Base-by-base conservation (phyloP, 768 basidiomycete genomes). In the Termitomyces sp. region DNA sequence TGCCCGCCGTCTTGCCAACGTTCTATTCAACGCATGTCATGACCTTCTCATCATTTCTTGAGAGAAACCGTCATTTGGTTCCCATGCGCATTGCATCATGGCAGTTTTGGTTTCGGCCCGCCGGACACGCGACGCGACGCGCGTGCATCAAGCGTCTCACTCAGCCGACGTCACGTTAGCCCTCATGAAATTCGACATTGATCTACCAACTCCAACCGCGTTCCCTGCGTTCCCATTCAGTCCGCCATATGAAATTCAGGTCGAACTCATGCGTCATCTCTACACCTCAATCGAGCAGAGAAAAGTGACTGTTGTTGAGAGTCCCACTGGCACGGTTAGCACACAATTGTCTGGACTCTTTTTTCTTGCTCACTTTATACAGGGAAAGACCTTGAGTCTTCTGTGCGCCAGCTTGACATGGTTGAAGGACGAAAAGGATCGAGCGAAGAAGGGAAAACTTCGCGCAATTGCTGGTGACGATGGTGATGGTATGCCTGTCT, bases 301-400 rank as follows among this genome's bases (percentile, higher is more conserved):
- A 44, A 84, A 85, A 61, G 82, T 97, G 17, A 82, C 92, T 1
- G 87, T 98, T 48, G 80, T 95, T 31, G 92, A 95, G 70, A 91
- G 89, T 62, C 93, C 93, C 0, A 95, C 93, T 0, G 93, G 92
- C 63, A 95, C 92, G 25, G 92, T 92, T 57, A 69, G 82, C 65
- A 32, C 1, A 42, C 35, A 11, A 50, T 23, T 11, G 8, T 40
- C 4, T 38, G 54, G 21, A 2, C 37, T 21, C 56, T 54, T 5
- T 31, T 23, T 19, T 25, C 12, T 43, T 7, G 44, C 32, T 35
- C 31, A 57, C 10, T 27, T 32, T 10, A 27, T 4, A 7, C 21
- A 95, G 92, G 93, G 93, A 27, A 96, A 96, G 71, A 94, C 93
- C 0, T 71, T 94, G 34, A 90, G 86, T 65, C 75, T 95, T 16